phyloP scores from a whole-genome alignment of 495 filamentous ascomycete genomes.

The Annulohypoxylon stygium region DNA sequence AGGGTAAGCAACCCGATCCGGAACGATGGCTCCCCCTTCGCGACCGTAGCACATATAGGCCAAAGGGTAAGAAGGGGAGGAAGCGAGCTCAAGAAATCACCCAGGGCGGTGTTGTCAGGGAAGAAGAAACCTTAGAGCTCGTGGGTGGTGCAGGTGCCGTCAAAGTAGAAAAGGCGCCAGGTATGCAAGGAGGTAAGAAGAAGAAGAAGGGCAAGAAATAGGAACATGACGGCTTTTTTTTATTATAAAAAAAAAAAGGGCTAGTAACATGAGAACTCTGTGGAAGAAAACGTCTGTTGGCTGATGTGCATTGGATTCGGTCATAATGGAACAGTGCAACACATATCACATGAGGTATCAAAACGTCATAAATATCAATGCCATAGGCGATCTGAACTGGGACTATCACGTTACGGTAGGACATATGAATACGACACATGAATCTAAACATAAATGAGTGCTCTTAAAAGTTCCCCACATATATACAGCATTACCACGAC shows the following conservation, averaged over 20 bases:
- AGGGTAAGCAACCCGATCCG: slow-evolving; percentile 81
- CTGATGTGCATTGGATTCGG: neutral
- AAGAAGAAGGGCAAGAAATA: slow-evolving; percentile 83
- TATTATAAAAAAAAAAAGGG: neutral
- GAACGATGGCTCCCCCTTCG: slow-evolving; percentile 93
- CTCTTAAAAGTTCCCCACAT: slow-evolving; percentile 35
- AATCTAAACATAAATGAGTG: slow-evolving; percentile 30
- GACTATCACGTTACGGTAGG: neutral
- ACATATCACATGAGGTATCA: slow-evolving; percentile 4
- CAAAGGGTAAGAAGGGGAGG: slow-evolving; percentile 92
- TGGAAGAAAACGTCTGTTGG: neutral
- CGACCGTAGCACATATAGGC: slow-evolving; percentile 88
- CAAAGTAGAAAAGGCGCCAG: slow-evolving; percentile 68
- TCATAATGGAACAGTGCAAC: slow-evolving; percentile 1
- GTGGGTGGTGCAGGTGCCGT: slow-evolving; percentile 72
- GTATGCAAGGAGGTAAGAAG: slow-evolving; percentile 70
- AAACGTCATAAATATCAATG: neutral
- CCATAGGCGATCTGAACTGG: neutral
- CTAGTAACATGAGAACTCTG: neutral
- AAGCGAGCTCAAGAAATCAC: slow-evolving; percentile 81
- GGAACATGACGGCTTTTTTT: slow-evolving; percentile 1
- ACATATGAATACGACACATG: slow-evolving; percentile 12
- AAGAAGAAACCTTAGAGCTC: slow-evolving; percentile 73
- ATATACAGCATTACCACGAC: slow-evolving; percentile 37
- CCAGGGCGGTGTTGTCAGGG: slow-evolving; percentile 83